Percentiles rank a stretch among this genome's conserved stretches.
phyloP scores from a whole-genome alignment of 2,329 filamentous ascomycete species.

The Alternaria sp. region DNA sequence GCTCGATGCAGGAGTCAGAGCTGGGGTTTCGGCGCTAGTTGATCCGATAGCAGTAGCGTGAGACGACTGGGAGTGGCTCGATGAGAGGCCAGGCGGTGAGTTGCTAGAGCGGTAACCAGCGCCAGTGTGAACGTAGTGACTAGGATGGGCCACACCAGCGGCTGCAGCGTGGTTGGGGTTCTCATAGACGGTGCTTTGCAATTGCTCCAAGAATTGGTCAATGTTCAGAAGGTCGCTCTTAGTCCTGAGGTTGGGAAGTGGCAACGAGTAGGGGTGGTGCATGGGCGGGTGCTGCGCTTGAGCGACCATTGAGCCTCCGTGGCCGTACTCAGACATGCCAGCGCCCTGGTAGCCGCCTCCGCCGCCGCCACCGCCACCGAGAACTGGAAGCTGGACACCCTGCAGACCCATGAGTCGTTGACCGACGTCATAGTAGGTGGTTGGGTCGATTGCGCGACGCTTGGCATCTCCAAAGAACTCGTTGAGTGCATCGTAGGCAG shows the following conservation, averaged over 20 bases:
- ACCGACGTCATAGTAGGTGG: conserved; percentile 89
- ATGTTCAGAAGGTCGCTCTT: conserved; percentile 95
- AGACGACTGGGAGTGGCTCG: conserved; percentile 59
- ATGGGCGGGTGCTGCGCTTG: conserved; percentile 69
- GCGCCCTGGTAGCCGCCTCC: conserved; percentile 39
- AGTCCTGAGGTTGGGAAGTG: conserved; percentile 87
- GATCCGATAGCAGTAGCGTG: conserved; percentile 57
- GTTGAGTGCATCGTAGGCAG: conserved; percentile 83
- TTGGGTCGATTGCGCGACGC: conserved; percentile 86
- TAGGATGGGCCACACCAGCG: conserved; percentile 78
- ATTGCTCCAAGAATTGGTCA: conserved; percentile 93
- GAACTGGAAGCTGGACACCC: conserved; percentile 64
- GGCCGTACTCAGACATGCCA: conserved; percentile 63
- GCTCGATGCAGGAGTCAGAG: conserved; percentile 78
- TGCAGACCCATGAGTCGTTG: conserved; percentile 86
- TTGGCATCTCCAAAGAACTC: conserved; percentile 95
- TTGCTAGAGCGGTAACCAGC: conserved; percentile 65
- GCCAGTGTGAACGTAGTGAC: conserved; percentile 68
- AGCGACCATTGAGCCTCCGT: conserved; percentile 62
- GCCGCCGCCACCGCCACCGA: conserved; percentile 27
- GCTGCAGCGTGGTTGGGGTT: conserved; percentile 82
- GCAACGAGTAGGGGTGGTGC: conserved; percentile 84
- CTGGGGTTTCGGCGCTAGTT: conserved; percentile 69
- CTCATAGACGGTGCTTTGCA: conserved; percentile 96
- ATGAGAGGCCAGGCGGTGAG: conserved; percentile 60